Evolutionary conservation across 1,284 basidiomycete genomes (phyloP), one percentile per base, ranked within the genome.

Genomic region (Sporisorium graminicola): DNA sequence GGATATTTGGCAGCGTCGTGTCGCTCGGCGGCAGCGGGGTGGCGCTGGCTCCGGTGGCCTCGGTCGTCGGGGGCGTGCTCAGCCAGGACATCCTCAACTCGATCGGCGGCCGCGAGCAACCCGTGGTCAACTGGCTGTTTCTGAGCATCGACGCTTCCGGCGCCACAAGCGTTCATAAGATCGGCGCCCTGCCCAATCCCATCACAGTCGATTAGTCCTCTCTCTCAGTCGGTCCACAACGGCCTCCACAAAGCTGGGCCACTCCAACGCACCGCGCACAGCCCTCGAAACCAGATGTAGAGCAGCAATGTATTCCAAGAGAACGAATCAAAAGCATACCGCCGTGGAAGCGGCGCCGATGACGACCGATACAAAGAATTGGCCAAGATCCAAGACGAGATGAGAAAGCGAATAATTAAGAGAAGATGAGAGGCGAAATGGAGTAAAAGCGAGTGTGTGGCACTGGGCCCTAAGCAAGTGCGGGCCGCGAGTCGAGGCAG

Each of bases 31-130:
- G 47, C 78, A 92, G 51, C 88, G 91, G 13, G 88, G 87, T 18
- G 92, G 96, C 87, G 91, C 93, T 4, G 93, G 95, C 2, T 91
- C 95, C 5, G 92, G 94, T 84, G 6, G 69, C 56, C 4, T 95
- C 95, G 0, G 92, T 99, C 31, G 88, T 99, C 49, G 96, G 97
- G 31, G 97, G 97, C 16, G 90, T 98, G 86, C 87, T 98, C 16
- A 95, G 92, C 2, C 97, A 99, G 86, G 96, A 98, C 85, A 92
- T 98, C 57, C 88, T 99, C 49, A 96, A 98, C 86, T 91, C 93
- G 0, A 88, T 99, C 40, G 93, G 92, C 46, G 93, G 92, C 59
- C 91, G 94, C 60, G 95, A 98, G 82, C 90, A 92, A 50, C 96
- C 96, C 1, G 91, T 98, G 68, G 91, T 92, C 57, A 98, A 99